phyloP scores from a whole-genome alignment of 306 rosid genomes.

The Gastrolobium villosum region DNA sequence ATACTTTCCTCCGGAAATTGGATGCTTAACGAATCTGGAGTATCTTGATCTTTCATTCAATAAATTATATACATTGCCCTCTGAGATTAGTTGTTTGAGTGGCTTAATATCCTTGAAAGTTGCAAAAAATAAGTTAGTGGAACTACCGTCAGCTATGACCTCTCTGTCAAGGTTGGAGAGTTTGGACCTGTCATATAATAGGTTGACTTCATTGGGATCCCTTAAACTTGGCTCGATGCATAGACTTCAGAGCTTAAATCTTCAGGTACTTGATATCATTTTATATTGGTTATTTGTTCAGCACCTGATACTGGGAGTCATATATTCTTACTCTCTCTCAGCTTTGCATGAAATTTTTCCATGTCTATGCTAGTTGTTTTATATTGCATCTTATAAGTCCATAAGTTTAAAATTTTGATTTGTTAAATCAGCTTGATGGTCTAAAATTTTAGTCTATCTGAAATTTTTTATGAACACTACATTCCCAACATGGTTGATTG shows the following conservation, averaged over 20 bases:
- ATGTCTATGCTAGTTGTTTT: background rate
- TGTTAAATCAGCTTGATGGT: conserved; percentile 9
- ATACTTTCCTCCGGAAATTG: conserved; percentile 95
- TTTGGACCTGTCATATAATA: conserved; percentile 92
- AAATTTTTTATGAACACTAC: background rate
- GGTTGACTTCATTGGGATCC: conserved; percentile 86
- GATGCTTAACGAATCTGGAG: conserved; percentile 88
- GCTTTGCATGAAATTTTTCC: conserved; percentile 34
- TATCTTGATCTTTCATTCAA: too few relatives aligned
- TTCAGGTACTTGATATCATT: conserved; percentile 71
- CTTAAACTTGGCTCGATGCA: conserved; percentile 83
- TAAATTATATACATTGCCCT: conserved; percentile 82
- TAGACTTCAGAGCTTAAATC: conserved; percentile 77
- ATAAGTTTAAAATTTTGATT: conserved; percentile 11
- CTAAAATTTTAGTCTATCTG: background rate
- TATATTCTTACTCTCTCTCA: conserved; percentile 4
- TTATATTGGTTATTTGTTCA: background rate
- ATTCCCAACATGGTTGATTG: conserved; percentile 21
- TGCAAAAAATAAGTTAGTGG: conserved; percentile 90
- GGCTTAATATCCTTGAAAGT: conserved; percentile 77
- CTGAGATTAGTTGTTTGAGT: conserved; percentile 76
- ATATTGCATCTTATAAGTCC: background rate
- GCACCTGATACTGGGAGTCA: conserved; percentile 5
- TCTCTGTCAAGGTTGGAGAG: conserved; percentile 77
- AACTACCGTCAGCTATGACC: conserved; percentile 75